Conservation (phyloP, 2,329 filamentous ascomycete species). For the Scytalidium sp. region DNA sequence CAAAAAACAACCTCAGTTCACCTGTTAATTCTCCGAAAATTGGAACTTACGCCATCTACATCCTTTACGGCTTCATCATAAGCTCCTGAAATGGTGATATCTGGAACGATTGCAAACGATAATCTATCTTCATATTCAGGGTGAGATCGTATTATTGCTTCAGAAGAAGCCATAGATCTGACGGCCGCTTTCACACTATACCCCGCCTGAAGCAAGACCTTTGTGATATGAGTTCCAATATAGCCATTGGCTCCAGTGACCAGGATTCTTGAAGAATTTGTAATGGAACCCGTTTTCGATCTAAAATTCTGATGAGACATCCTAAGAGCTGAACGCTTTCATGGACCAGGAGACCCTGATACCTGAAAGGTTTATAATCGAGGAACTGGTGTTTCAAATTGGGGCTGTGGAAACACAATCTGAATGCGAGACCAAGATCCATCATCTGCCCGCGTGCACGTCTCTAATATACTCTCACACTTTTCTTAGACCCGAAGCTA, state of each 20-base stretch:
- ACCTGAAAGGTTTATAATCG: too few relatives aligned
- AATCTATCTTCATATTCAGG: conserved; percentile 30
- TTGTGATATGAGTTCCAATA: conserved; percentile 48
- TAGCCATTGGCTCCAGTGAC: conserved; percentile 42
- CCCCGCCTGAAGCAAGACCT: conserved; percentile 35
- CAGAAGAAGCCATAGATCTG: conserved; percentile 41
- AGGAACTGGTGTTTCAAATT: too few relatives aligned
- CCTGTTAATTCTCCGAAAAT: too few relatives aligned
- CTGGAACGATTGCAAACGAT: conserved; percentile 54
- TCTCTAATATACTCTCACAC: too few relatives aligned
- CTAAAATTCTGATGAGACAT: too few relatives aligned
- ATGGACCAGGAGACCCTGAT: too few relatives aligned
- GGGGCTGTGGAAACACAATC: too few relatives aligned
- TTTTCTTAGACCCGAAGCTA: too few relatives aligned
- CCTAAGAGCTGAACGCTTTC: too few relatives aligned
- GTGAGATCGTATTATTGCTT: conserved; percentile 37
- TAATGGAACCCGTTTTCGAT: background rate
- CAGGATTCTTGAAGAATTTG: conserved; percentile 9
- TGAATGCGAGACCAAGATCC: too few relatives aligned
- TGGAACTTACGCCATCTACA: conserved; percentile 58
- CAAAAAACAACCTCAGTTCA: too few relatives aligned
- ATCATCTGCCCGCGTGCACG: too few relatives aligned
- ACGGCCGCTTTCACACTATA: conserved; percentile 40
- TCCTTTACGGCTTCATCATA: conserved; percentile 58
- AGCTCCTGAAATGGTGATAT: conserved; percentile 66